Conservation (phyloP, 2,329 filamentous ascomycete genomes). For the Colletotrichum sp. region DNA sequence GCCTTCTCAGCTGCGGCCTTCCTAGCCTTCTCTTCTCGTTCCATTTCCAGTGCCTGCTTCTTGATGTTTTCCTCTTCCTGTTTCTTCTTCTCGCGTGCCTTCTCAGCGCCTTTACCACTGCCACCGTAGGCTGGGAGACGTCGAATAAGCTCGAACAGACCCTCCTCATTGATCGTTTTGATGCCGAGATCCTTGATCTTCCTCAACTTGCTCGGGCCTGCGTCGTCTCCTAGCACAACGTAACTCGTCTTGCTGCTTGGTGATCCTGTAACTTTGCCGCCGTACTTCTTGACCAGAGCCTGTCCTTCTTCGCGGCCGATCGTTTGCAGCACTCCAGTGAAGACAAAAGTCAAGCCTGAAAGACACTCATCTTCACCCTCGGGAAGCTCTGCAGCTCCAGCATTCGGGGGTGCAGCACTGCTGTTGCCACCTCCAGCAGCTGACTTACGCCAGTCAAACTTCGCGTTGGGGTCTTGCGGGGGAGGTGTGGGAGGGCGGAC, state of each 20-base stretch:
- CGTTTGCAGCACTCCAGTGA: slow-evolving; percentile 84
- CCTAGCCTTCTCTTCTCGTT: slow-evolving; percentile 74
- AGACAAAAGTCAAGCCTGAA: slow-evolving; percentile 89
- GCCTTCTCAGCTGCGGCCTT: slow-evolving; percentile 58
- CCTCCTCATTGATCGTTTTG: slow-evolving; percentile 94
- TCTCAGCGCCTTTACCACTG: slow-evolving; percentile 84
- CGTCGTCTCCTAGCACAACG: slow-evolving; percentile 89
- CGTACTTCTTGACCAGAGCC: slow-evolving; percentile 88
- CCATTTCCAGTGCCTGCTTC: slow-evolving; percentile 83
- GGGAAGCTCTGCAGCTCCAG: slow-evolving; percentile 74
- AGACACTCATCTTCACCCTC: slow-evolving; percentile 88
- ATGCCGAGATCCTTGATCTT: slow-evolving; percentile 82
- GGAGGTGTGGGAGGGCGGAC: slow-evolving; percentile 86
- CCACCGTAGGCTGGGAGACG: slow-evolving; percentile 85
- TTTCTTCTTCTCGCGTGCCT: slow-evolving; percentile 82
- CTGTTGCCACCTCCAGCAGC: slow-evolving; percentile 63
- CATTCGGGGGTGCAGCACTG: slow-evolving; percentile 64
- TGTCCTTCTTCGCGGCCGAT: slow-evolving; percentile 86
- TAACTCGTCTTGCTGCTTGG: slow-evolving; percentile 95
- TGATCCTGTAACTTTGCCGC: slow-evolving; percentile 84
- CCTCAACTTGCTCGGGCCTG: slow-evolving; percentile 88
- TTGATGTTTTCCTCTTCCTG: slow-evolving; percentile 84
- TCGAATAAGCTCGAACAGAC: slow-evolving; percentile 85
- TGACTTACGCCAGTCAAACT: slow-evolving; percentile 80
- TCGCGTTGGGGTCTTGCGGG: slow-evolving; percentile 69